Percentiles rank a stretch among this genome's conserved stretches.
Evolutionary conservation across 306 rosid species (phyloP).

Genomic region (Crataegus laevigata): DNA sequence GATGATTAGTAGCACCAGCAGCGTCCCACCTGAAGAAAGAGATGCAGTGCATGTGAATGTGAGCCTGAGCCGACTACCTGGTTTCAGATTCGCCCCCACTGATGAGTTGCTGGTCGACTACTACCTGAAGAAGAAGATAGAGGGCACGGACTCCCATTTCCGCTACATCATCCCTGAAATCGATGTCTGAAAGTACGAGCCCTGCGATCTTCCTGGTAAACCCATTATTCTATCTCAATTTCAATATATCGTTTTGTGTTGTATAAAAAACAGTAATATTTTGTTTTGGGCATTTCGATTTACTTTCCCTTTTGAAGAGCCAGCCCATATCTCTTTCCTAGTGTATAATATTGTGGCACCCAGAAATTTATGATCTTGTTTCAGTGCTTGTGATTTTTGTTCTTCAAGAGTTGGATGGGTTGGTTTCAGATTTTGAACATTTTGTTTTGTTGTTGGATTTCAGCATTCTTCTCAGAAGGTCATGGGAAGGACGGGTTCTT

Average conservation of each 20-base stretch:
- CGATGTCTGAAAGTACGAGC: slow-evolving; percentile 39
- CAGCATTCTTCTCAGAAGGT: not conserved
- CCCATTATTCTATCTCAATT: not conserved
- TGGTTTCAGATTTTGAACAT: not conserved
- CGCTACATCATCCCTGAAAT: slow-evolving; percentile 25
- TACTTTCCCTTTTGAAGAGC: too few species aligned
- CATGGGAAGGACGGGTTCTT: slow-evolving; percentile 46
- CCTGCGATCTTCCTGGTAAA: slow-evolving; percentile 44
- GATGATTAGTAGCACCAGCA: not conserved
- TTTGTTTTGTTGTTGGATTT: too few species aligned
- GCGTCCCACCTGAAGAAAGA: not conserved
- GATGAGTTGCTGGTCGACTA: slow-evolving; percentile 43
- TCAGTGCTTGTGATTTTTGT: not conserved
- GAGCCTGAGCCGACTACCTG: not conserved
- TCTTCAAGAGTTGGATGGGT: not conserved
- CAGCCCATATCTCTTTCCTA: too few species aligned
- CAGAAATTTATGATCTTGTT: not conserved
- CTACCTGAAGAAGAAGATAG: slow-evolving; percentile 36
- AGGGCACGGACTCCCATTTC: not conserved
- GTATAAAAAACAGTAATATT: too few species aligned
- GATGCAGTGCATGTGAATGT: not conserved
- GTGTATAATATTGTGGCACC: too few species aligned
- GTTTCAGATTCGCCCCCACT: slow-evolving; percentile 51
- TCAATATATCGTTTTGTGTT: too few species aligned
- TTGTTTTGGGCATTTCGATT: too few species aligned